Conservation (phyloP, 257 asterid genomes). For the Solanum chiquidenum region DNA sequence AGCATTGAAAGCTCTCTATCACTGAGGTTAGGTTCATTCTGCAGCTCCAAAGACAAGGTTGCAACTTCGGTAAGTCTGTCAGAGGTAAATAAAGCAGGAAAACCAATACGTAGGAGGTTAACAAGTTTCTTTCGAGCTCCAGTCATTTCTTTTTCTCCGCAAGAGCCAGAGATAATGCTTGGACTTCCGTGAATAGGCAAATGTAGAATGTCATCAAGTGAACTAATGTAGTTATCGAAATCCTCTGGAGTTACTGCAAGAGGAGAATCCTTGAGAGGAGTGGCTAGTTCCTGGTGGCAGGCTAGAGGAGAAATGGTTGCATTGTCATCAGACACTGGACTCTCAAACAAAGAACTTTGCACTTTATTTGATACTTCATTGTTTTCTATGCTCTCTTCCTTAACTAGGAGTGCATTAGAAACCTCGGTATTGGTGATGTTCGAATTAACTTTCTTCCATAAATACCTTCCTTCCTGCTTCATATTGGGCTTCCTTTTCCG, state of each 20-base stretch:
- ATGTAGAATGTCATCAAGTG: conserved; percentile 26
- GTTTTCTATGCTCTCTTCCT: not conserved
- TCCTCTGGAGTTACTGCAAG: conserved; percentile 10
- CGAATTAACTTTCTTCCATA: not conserved
- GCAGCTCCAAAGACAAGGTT: conserved; percentile 16
- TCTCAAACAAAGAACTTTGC: not conserved
- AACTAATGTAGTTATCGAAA: conserved; percentile 23
- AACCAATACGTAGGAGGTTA: conserved; percentile 20
- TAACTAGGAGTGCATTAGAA: not conserved
- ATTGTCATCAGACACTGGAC: not conserved
- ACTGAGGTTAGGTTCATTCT: conserved; percentile 19
- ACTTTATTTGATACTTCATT: not conserved
- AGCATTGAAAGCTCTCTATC: conserved; percentile 17
- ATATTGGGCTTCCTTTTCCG: not conserved
- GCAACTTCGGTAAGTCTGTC: conserved; percentile 9
- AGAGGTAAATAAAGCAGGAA: conserved; percentile 14
- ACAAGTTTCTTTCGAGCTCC: conserved; percentile 18
- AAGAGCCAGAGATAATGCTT: not conserved
- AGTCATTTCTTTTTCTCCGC: not conserved
- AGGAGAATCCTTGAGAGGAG: not conserved
- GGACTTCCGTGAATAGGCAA: conserved; percentile 1
- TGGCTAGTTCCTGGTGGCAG: not conserved
- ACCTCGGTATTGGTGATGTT: not conserved
- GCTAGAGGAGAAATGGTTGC: not conserved
- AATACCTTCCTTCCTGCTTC: not conserved